Evolutionary conservation across 1,139 yeast genomes (phyloP), one percentile per base, ranked within the genome.

Genomic region (Lodderomyces pseudojiufengensis): DNA sequence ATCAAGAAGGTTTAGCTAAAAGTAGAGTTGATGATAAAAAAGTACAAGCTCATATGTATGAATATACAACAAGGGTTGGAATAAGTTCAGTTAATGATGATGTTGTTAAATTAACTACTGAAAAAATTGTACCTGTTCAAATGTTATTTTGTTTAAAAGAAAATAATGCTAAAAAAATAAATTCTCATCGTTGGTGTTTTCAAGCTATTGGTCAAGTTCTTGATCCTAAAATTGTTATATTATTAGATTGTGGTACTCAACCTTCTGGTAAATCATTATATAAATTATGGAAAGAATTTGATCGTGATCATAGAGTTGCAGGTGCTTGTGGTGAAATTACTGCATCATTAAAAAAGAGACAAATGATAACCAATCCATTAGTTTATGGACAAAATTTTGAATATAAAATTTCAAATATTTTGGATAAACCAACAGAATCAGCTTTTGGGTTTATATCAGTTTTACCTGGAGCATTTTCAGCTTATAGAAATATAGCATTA

Each of bases 251-350:
- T 27, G 76, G 76, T 41, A 70, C 76, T 23, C 74, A 69, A 44
- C 76, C 76, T 9, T 45, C 63, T 5, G 74, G 73, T 4, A 67
- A 67, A 39, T 59, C 75, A 1, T 55, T 70, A 38, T 70, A 69
- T 45, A 71, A 69, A 44, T 57, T 70, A 42, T 70, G 76, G 76
- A 70, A 69, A 44, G 74, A 69, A 40, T 70, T 70, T 41, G 73
- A 68, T 44, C 55, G 60, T 37, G 75, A 70, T 42, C 64, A 69
- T n/a, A 62, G 58, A 40, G 75, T 70, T 15, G 76, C 76, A 1
- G 76, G 76, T 31, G 73, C 75, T 5, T 70, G 75, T 62, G 76
- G 76, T 16, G 76, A 70, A 45, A 70, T 70, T 44, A 69, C 67
- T 39, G 73, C 74, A 0, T 57, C 66, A 9, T 59, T 69, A 45